Evolutionary conservation across 768 basidiomycete species (phyloP).

Genomic region (Lactifluus echinatus): DNA sequence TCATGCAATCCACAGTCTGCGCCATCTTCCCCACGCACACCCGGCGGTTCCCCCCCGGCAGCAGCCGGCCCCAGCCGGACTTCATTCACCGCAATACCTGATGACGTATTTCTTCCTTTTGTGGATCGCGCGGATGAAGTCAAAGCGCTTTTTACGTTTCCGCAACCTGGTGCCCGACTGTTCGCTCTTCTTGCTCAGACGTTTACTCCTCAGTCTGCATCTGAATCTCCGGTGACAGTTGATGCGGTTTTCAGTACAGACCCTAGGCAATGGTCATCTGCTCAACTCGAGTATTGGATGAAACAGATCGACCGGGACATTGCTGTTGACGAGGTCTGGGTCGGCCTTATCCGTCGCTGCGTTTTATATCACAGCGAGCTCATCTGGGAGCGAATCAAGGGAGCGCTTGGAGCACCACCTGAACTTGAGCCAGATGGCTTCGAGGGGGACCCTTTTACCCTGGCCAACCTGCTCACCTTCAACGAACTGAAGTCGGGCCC

Average conservation of each 20-base stretch:
- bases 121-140: constrained; percentile 78
- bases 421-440: constrained; percentile 63
- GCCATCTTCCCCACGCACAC: constrained; percentile 21
- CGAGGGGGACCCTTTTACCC: constrained; percentile 17
- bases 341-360: constrained; percentile 61
- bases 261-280: constrained; percentile 62
- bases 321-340: constrained; percentile 66
- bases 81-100: constrained; percentile 67
- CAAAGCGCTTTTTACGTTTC: constrained; percentile 45
- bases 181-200: constrained; percentile 69
- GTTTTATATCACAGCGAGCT: constrained; percentile 72
- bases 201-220: constrained; percentile 31
- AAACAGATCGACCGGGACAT: constrained; percentile 52
- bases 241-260: constrained; percentile 36
- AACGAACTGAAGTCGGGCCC: neutral
- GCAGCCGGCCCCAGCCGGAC: constrained; percentile 30
- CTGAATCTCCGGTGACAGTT: constrained; percentile 21
- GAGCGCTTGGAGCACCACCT: constrained; percentile 77
- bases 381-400: constrained; percentile 88
- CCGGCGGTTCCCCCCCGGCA: constrained; percentile 18
- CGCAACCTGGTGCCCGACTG: constrained; percentile 57
- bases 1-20: constrained; percentile 39
- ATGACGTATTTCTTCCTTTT: constrained; percentile 77
- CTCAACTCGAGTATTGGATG: constrained; percentile 61
- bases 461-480: constrained; percentile 5